phyloP scores from a whole-genome alignment of 306 rosid genomes.

The Crataegus laevigata region DNA sequence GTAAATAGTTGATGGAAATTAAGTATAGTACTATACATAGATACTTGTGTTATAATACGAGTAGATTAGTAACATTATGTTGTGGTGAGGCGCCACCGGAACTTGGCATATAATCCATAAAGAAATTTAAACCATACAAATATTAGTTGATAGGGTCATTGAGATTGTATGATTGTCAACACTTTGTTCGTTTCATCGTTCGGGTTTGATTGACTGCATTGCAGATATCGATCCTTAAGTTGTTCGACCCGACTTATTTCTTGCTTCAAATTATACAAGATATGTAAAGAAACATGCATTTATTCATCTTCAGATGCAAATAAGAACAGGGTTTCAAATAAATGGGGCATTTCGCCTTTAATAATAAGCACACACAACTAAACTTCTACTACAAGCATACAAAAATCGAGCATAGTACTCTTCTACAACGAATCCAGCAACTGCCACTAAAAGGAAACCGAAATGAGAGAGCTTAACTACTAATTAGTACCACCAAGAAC shows the following conservation, averaged over 20 bases:
- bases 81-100: too few relatives aligned
- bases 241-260: neutral
- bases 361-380: neutral
- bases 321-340: neutral
- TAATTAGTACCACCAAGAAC: conserved; percentile 61
- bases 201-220: neutral
- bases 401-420: neutral
- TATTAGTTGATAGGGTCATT: neutral
- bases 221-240: too few relatives aligned
- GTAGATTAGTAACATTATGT: too few relatives aligned
- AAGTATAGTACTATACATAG: neutral
- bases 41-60: too few relatives aligned
- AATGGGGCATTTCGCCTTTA: neutral
- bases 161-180: neutral
- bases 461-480: neutral
- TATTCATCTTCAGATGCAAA: neutral
- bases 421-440: neutral
- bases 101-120: too few relatives aligned
- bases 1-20: neutral
- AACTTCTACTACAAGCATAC: neutral
- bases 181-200: neutral
- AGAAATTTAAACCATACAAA: neutral
- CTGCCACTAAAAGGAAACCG: neutral
- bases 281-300: neutral
- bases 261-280: neutral